A percentile compares a stretch with the other conserved stretches of the same genome.
Evolutionary conservation across 768 basidiomycete genomes (phyloP).

Genomic region (Xerocomus potaroensis): DNA sequence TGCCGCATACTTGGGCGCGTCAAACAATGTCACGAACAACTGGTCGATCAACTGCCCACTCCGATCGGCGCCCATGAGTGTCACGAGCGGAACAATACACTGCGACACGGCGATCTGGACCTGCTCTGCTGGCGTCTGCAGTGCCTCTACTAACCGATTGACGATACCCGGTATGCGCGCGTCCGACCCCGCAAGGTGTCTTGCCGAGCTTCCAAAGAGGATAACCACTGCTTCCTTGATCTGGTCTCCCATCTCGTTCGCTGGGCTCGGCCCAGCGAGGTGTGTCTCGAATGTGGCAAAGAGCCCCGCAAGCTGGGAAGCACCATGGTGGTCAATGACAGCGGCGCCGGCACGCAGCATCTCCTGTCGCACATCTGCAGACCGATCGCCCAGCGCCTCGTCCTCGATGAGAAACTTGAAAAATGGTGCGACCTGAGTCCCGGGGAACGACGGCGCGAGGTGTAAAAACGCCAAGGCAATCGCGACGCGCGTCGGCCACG

Average conservation of each 20-base stretch:
- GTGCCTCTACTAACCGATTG: conserved; percentile 78
- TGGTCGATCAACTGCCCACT: conserved; percentile 60
- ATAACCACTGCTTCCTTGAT: conserved; percentile 96
- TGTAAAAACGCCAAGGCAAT: conserved; percentile 62
- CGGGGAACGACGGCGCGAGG: conserved; percentile 62
- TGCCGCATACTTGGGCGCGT: conserved; percentile 80
- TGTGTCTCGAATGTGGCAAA: conserved; percentile 80
- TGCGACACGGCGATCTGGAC: conserved; percentile 97
- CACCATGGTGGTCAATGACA: conserved; percentile 82
- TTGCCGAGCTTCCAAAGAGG: conserved; percentile 86
- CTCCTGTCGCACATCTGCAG: conserved; percentile 71
- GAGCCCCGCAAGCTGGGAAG: conserved; percentile 61
- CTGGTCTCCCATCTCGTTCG: conserved; percentile 74
- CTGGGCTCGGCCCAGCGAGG: conserved; percentile 49
- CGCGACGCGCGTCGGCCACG: conserved; percentile 81
- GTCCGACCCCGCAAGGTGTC: conserved; percentile 78
- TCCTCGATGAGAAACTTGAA: conserved; percentile 85
- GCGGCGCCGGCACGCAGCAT: conserved; percentile 85
- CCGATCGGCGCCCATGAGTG: conserved; percentile 48
- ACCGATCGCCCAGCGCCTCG: conserved; percentile 83
- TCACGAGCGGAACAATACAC: conserved; percentile 85
- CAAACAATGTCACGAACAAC: conserved; percentile 73
- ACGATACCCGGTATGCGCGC: conserved; percentile 76
- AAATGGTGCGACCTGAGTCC: conserved; percentile 59
- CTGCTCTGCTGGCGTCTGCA: conserved; percentile 92